Base-by-base conservation (phyloP, 768 basidiomycete species). In the Lenzites betulinus region DNA sequence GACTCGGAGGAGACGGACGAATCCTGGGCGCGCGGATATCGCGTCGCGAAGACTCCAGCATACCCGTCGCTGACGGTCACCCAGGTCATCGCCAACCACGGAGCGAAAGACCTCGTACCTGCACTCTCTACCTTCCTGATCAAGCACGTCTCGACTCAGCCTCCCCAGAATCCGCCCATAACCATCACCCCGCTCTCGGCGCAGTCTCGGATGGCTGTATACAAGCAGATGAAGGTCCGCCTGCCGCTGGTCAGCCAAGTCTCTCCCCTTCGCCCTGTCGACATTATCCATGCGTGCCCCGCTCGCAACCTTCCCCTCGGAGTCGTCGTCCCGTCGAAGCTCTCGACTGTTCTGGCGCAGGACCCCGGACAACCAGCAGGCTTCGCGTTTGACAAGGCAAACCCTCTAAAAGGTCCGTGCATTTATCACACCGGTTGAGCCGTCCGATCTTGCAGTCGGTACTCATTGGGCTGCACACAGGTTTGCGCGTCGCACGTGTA, bases 181-280 rank as follows among this genome's bases (percentile, higher is more conserved):
- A n/a, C n/a, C n/a, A n/a, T n/a, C n/a, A n/a, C n/a, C n/a, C n/a
- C n/a, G n/a, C n/a, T n/a, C n/a, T n/a, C n/a, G n/a, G n/a, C n/a
- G n/a, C n/a, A n/a, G n/a, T n/a, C 57, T 6, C 57, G 39, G 3
- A 11, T 51, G 2, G 28, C 46, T 16, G 48, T 41, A 26, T 58
- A 58, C 49, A 58, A 50, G 57, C 57, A 58, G 12, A n/a, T 13
- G 8, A 58, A 58, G 18, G 2, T 51, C 5, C n/a, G n/a, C 2
- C 51, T 59, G 30, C 58, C 58, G 1, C 16, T 43, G 8, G 8
- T 52, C 2, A 41, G 51, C 6, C 58, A 59, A 15, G 57, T 58
- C 6, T 36, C 48, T 3, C 1, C 41, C 0, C 18, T 38, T 3
- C n/a, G 23, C 5, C 48, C 11, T 7, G 12, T 51, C 30, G 41